Evolutionary conservation across 176 grass and related monocot genomes (phyloP), one percentile per base, ranked within the genome.

Genomic region (Pontederia paniculata): DNA sequence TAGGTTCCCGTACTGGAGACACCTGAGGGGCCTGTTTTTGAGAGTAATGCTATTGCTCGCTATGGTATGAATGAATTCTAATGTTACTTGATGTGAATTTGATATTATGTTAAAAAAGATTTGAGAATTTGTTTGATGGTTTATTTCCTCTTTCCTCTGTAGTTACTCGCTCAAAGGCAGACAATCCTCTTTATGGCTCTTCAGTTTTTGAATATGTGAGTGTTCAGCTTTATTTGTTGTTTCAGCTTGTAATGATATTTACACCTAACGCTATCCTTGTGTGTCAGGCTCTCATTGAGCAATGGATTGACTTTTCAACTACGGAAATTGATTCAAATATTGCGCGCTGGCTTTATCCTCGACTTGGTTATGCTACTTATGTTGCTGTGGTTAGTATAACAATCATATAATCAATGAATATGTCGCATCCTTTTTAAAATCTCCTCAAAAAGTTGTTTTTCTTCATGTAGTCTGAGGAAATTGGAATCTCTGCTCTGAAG

Each of bases 181-280:
- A 83, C 51, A 95, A 72, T 37, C 67, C 81, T 54, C 81, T 88
- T 45, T 85, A 77, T 21, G 84, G 89, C 66, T 95, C 81, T 74
- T 95, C 81, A 55, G 68, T 85, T 16, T 69, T 84, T 41, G 89
- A 95, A 85, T 80, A 88, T 69, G 89, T 95, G 75, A 85, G 72
- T 80, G 52, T 23, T 9, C 5, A 21, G 21, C 22, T 62, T 4
- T 1, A 0, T 45, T 20, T 13, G 9, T 23, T 19, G 13, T 44
- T 21, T 8, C 20, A 9, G 14, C 17, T 45, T 45, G 15, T 10
- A 9, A 44, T 5, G 2, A 11, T 60, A 10, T 8, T 45, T 61
- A 46, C 25, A 41, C 9, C 7, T 11, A 19, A 21, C 12, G 10
- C 22, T 12, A 12, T 13, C 8, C 1, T 1, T 60, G 3, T 16